phyloP scores from a whole-genome alignment of 345 rosid genomes.

The Atalantia buxifolia region DNA sequence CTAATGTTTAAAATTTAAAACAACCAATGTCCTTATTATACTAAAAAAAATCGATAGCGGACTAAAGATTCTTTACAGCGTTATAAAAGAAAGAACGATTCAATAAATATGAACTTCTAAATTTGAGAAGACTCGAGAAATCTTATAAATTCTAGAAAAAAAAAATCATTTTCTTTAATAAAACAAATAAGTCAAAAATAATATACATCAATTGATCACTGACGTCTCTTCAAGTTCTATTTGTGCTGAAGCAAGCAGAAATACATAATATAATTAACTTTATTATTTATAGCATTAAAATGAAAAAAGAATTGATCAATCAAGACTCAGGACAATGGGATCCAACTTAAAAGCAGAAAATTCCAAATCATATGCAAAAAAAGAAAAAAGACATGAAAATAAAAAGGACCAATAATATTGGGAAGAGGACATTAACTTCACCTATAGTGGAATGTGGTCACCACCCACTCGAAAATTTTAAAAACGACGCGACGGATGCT shows the following conservation, averaged over 20 bases:
- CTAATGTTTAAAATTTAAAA: no score
- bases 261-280: neutral
- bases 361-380: neutral
- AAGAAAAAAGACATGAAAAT: neutral
- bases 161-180: neutral
- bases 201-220: neutral
- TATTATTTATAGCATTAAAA: neutral
- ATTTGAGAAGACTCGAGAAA: no score
- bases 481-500: slow-evolving; percentile 8
- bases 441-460: slow-evolving; percentile 18
- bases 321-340: neutral
- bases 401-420: neutral
- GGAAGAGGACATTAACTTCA: neutral
- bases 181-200: neutral
- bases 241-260: neutral
- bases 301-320: neutral
- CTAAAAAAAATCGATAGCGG: no score
- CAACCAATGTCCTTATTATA: no score
- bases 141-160: no score
- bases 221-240: no score
- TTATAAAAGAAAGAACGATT: no score
- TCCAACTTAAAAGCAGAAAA: slow-evolving; percentile 3
- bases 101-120: no score
- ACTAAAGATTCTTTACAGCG: no score
- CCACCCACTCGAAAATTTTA: neutral